Evolutionary conservation across 2,329 filamentous ascomycete species (phyloP).

Genomic region (Shiraia sp.): DNA sequence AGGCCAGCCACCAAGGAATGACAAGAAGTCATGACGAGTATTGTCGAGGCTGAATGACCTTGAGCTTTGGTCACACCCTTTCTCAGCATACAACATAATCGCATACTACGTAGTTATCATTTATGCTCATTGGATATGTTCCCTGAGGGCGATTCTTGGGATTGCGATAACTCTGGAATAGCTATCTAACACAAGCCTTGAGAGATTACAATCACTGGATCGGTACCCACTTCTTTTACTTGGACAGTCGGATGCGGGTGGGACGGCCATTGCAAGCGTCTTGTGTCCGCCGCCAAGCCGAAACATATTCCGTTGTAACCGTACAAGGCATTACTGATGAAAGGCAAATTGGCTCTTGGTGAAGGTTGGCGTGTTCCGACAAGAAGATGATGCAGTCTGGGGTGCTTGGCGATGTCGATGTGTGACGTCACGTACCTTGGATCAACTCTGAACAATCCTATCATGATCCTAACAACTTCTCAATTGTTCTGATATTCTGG

Average conservation of each 20-base stretch:
- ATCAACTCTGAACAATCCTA: background rate
- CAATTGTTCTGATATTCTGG: background rate
- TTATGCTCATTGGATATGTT: too few species aligned
- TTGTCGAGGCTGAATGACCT: too few species aligned
- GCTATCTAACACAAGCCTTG: background rate
- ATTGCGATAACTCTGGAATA: background rate
- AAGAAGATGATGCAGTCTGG: conserved; percentile 1
- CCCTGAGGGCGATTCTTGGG: too few species aligned
- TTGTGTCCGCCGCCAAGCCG: background rate
- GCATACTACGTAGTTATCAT: too few species aligned
- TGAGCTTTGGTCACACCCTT: too few species aligned
- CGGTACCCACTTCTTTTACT: background rate
- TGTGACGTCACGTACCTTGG: background rate
- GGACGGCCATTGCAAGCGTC: background rate
- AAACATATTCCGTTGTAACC: background rate
- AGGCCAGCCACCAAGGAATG: too few species aligned
- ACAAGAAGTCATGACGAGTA: too few species aligned
- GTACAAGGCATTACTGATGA: background rate
- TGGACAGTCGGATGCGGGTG: background rate
- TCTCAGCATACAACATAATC: too few species aligned
- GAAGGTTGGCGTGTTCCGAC: background rate
- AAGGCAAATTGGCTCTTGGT: background rate
- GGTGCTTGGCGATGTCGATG: background rate
- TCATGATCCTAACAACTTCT: background rate
- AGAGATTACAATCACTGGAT: background rate